Conservation (phyloP, 257 asterid genomes). For the Plantago major region DNA sequence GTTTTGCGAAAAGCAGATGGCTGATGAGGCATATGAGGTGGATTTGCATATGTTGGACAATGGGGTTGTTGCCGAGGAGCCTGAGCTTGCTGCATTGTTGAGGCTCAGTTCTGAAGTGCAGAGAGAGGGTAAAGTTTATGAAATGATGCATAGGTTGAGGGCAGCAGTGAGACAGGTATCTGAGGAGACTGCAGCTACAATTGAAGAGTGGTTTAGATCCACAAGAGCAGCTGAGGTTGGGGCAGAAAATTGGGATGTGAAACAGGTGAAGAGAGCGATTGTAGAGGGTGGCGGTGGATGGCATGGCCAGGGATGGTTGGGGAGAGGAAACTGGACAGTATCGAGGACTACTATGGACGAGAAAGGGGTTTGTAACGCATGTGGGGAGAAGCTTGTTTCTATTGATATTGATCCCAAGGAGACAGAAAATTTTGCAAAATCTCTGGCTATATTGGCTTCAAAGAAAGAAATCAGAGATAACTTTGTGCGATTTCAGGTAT, state of each 20-base stretch:
- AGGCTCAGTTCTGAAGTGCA: constrained; percentile 52
- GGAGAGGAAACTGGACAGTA: constrained; percentile 80
- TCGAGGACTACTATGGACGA: constrained; percentile 55
- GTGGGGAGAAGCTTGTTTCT: constrained; percentile 76
- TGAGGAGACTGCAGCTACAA: constrained; percentile 60
- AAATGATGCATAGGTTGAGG: constrained; percentile 86
- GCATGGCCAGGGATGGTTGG: constrained; percentile 99
- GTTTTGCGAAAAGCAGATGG: constrained; percentile 59
- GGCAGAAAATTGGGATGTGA: constrained; percentile 56
- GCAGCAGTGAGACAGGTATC: constrained; percentile 76
- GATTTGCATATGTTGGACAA: constrained; percentile 78
- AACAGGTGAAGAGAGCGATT: constrained; percentile 61
- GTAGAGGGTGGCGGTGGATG: constrained; percentile 97
- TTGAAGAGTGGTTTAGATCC: constrained; percentile 81
- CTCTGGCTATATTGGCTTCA: constrained; percentile 62
- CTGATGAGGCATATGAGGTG: constrained; percentile 75
- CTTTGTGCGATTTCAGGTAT: constrained; percentile 75
- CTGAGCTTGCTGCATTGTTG: constrained; percentile 74
- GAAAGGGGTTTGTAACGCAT: constrained; percentile 62
- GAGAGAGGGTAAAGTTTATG: constrained; percentile 69
- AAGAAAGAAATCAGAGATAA: constrained; percentile 52
- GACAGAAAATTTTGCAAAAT: constrained; percentile 68
- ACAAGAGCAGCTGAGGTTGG: constrained; percentile 59
- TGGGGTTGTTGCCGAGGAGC: constrained; percentile 70
- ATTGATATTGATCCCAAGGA: constrained; percentile 94